Percentiles rank a stretch among this genome's conserved stretches.
Evolutionary conservation across 1,284 basidiomycete genomes (phyloP).

Genomic region (Caloboletus firmus): DNA sequence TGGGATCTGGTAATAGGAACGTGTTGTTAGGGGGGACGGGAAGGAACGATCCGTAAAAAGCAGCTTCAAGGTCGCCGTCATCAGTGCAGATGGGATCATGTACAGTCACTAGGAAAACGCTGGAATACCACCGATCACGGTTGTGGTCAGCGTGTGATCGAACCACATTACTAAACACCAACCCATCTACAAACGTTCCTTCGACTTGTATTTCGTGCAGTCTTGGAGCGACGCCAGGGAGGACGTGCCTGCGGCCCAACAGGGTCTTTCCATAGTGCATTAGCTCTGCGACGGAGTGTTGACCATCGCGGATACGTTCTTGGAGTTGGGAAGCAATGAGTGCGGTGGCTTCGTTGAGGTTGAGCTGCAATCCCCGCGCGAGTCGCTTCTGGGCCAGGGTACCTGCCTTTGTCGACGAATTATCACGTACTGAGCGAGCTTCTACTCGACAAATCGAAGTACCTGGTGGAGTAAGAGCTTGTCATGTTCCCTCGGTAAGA

Average conservation of each 20-base stretch:
- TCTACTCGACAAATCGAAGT: slow-evolving; percentile 7
- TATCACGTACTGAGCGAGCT: neutral
- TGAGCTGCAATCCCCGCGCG: slow-evolving; percentile 85
- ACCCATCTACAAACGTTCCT: slow-evolving; percentile 87
- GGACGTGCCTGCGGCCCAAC: slow-evolving; percentile 88
- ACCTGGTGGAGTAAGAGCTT: slow-evolving; percentile 58
- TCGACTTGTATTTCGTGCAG: slow-evolving; percentile 90
- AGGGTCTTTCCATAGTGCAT: slow-evolving; percentile 92
- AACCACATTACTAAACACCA: slow-evolving; percentile 22
- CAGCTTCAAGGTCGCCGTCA: slow-evolving; percentile 73
- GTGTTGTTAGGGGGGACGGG: slow-evolving; percentile 67
- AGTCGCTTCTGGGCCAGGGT: slow-evolving; percentile 92
- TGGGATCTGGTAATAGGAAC: slow-evolving; percentile 58
- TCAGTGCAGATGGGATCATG: slow-evolving; percentile 92
- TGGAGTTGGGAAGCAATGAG: slow-evolving; percentile 91
- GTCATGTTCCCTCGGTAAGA: slow-evolving; percentile 51
- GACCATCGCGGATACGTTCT: slow-evolving; percentile 93
- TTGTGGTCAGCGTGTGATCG: neutral
- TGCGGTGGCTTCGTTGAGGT: slow-evolving; percentile 85
- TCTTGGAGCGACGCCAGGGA: slow-evolving; percentile 67
- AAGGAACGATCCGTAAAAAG: slow-evolving; percentile 91
- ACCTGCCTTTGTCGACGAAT: slow-evolving; percentile 56
- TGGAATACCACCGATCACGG: neutral
- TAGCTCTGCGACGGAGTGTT: slow-evolving; percentile 82
- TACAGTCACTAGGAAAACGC: slow-evolving; percentile 92